phyloP scores from a whole-genome alignment of 73 alveolate species.

The Tetrahymena elliotti region DNA sequence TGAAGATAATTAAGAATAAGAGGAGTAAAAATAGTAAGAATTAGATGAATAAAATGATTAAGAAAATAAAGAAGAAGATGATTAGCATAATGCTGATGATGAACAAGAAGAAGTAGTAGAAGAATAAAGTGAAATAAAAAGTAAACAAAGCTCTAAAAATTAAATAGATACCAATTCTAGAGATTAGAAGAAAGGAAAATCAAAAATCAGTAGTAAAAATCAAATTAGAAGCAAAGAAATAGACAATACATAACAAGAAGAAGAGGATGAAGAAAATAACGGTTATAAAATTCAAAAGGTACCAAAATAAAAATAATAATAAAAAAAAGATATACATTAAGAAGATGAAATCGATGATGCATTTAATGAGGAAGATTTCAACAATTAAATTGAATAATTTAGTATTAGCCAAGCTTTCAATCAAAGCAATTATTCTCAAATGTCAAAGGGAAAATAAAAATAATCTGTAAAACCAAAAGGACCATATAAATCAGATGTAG shows the following conservation, averaged over 20 bases:
- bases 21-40: background rate
- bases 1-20: background rate
- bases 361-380: background rate
- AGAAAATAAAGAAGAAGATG: background rate
- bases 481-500: background rate
- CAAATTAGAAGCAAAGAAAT: background rate
- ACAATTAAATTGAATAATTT: background rate
- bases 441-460: background rate
- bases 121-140: background rate
- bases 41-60: background rate
- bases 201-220: background rate
- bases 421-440: background rate
- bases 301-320: background rate
- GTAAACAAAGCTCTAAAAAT: background rate
- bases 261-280: background rate
- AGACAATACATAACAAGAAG: background rate
- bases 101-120: background rate
- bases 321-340: background rate
- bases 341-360: background rate
- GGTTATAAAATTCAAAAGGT: background rate
- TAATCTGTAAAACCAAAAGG: background rate
- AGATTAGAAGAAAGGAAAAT: background rate
- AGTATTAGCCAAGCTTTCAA: background rate
- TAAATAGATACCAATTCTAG: background rate
- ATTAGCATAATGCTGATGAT: background rate